Base-by-base conservation (phyloP, 192 early-diverging fungal genomes). In the Backusella westeae region DNA sequence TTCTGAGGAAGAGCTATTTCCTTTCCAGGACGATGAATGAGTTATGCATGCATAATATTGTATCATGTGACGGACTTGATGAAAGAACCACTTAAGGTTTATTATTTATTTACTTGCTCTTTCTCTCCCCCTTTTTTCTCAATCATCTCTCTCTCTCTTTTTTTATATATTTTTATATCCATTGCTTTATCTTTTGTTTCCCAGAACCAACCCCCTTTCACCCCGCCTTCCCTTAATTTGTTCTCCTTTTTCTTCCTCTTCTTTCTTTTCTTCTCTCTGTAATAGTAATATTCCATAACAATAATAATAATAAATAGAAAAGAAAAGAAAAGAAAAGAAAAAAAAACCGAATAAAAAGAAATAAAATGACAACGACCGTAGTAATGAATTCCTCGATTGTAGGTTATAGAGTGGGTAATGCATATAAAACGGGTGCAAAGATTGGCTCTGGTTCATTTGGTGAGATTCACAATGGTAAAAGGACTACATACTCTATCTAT, bases 381-480 rank as follows among this genome's bases (percentile, higher is more conserved):
- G 36, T 34, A 32, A 75, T 53, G 38, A 38, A 73, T 41, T 65
- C 44, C 17, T 73, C 73, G 59, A 67, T 73, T 17, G 32, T 46
- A 53, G 91, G 92, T 84, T 85, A 91, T 78, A 82, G 93, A 82
- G 94, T 99, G 69, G 96, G 92, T 79, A 93, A 94, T 86, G 95
- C 94, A 85, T 99, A 93, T 88, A 90, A 93, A 75, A 91, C 98
- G 71, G 96, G 96, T 56, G 87, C 93, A 72, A 99, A 98, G 87
- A 95, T 99, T 84, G 97, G 97, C 67, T 91, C 93, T 67, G 97
- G 97, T 67, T 95, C 94, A 52, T 99, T 99, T 91, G 97, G 97
- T 73, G 97, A 98, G 80, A 96, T 99, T 79, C 97, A 94, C 82
- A 90, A 97, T 65, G 94, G 94, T 94, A 85, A 78, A 86, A 35